Conservation (phyloP, 306 rosid genomes). For the Dryas drummondii region DNA sequence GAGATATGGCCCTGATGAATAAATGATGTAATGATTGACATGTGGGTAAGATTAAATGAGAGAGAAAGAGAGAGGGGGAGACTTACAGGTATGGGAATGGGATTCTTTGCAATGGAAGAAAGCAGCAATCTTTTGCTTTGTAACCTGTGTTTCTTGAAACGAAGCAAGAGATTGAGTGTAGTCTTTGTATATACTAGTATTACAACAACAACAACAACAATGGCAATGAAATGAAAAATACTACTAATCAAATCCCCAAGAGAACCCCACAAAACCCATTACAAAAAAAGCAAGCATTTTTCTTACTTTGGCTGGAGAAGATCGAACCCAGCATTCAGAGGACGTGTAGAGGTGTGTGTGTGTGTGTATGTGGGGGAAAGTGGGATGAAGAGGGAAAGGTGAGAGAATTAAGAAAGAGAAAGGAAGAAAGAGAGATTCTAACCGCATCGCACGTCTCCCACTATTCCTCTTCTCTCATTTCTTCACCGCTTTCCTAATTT, state of each 20-base stretch:
- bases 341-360: not conserved
- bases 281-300: not conserved
- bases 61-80: conserved; percentile 17
- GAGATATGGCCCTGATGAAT: not conserved
- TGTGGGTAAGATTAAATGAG: not conserved
- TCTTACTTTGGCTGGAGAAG: not conserved
- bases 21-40: not conserved
- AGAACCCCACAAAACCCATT: not conserved
- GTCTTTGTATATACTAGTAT: conserved; percentile 16
- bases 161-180: conserved; percentile 72
- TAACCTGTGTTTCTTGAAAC: conserved; percentile 29
- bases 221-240: not conserved
- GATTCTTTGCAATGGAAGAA: conserved; percentile 31
- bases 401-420: not conserved
- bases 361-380: not conserved
- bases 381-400: not conserved
- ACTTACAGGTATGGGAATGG: conserved; percentile 41
- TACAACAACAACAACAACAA: not conserved
- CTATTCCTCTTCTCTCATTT: conserved; percentile 4
- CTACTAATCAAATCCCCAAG: not conserved
- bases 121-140: conserved; percentile 31
- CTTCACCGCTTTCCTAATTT: not conserved
- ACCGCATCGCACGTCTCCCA: conserved; percentile 11
- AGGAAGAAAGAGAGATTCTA: not conserved
- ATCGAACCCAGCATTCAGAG: not conserved